Conservation (phyloP, 352 stramenopile genomes). For the Phytophthora foliorum region DNA sequence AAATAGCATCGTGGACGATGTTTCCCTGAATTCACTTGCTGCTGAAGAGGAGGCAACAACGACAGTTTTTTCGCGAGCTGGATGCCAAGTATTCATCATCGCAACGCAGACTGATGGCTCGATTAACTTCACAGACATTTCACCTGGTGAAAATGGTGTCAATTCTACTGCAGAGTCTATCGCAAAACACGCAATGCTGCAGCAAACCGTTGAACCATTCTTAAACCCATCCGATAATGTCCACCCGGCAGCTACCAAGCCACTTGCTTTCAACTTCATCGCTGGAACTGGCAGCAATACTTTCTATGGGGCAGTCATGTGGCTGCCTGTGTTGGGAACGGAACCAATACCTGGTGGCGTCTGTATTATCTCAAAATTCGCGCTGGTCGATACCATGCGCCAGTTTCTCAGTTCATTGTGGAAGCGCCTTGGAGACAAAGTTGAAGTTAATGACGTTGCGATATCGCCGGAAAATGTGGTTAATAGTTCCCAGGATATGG, state of each 20-base stretch:
- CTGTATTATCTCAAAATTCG: slow-evolving; percentile 64
- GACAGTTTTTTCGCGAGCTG: slow-evolving; percentile 26
- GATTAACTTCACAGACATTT: slow-evolving; percentile 27
- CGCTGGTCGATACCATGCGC: slow-evolving; percentile 61
- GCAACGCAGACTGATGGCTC: slow-evolving; percentile 4
- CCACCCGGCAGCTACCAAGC: slow-evolving; percentile 18
- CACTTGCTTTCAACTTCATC: slow-evolving; percentile 67
- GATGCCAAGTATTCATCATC: slow-evolving; percentile 40
- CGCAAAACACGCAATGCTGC: slow-evolving; percentile 3
- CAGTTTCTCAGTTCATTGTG: slow-evolving; percentile 47
- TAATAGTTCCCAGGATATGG: slow-evolving; percentile 17
- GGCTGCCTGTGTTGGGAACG: slow-evolving; percentile 17
- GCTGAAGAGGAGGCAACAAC: background rate
- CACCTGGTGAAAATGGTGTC: background rate
- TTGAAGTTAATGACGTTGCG: background rate
- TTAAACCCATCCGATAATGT: slow-evolving; percentile 45
- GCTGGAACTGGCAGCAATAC: slow-evolving; percentile 43
- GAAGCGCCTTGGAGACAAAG: background rate
- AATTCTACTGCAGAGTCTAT: background rate
- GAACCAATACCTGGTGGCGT: slow-evolving; percentile 32
- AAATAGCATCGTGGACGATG: slow-evolving; percentile 18
- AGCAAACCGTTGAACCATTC: slow-evolving; percentile 54
- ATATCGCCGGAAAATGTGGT: background rate
- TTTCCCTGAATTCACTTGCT: slow-evolving; percentile 21
- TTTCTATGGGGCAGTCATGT: slow-evolving; percentile 59